phyloP scores from a whole-genome alignment of 2,329 filamentous ascomycete species.

The Cladosporium velox region DNA sequence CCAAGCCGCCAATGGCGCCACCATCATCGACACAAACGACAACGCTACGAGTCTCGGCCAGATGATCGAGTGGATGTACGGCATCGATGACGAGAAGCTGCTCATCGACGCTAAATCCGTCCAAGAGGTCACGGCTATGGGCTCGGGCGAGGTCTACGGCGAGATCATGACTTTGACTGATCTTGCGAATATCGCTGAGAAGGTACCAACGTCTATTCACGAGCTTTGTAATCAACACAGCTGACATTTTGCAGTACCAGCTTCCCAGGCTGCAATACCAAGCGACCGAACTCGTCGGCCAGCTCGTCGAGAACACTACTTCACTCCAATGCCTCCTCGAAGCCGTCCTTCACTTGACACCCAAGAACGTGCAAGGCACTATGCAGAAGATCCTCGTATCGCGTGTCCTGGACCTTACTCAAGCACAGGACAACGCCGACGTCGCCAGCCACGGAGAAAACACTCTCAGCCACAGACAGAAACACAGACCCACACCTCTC shows the following conservation, averaged over 20 bases:
- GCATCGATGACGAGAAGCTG: neutral
- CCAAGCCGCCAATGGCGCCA: neutral
- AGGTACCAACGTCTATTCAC: neutral
- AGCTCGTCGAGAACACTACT: neutral
- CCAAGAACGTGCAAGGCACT: neutral
- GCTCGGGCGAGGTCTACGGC: neutral
- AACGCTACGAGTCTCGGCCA: neutral
- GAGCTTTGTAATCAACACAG: too few species aligned
- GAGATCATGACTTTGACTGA: neutral
- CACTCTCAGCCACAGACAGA: neutral
- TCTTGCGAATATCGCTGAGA: neutral
- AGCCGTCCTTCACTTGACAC: neutral
- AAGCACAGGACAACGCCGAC: neutral
- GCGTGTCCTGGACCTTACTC: neutral
- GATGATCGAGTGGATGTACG: conserved; percentile 16
- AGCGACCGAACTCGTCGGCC: neutral
- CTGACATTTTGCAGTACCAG: neutral
- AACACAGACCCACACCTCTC: neutral
- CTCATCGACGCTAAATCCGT: neutral
- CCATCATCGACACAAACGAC: neutral
- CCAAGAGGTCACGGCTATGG: neutral
- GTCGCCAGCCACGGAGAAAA: neutral
- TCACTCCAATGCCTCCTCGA: neutral
- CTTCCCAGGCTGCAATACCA: neutral
- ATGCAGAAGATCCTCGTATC: neutral